Evolutionary conservation across 2,329 filamentous ascomycete genomes (phyloP).

Genomic region (Tolypocladium nubicola): DNA sequence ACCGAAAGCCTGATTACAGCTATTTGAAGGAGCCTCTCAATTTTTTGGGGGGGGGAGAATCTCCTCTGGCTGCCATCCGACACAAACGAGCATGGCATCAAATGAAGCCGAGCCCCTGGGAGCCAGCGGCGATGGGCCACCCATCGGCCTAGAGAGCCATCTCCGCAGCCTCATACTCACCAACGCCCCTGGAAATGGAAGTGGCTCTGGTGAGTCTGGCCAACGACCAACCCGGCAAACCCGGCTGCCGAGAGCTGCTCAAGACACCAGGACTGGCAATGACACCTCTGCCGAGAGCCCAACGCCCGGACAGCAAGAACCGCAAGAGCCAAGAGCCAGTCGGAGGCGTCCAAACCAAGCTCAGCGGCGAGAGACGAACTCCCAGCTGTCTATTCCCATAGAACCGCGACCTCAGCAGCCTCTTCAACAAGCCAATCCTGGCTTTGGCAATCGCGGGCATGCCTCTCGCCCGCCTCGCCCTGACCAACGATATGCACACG

Average conservation of each 20-base stretch:
- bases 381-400: slow-evolving; percentile 46
- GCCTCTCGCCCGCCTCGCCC: not conserved
- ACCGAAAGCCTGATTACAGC: not conserved
- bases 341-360: slow-evolving; percentile 51
- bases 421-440: not conserved
- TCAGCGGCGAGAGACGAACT: slow-evolving; percentile 51
- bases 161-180: slow-evolving; percentile 50
- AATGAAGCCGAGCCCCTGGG: not conserved
- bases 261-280: not conserved
- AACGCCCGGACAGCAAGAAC: not conserved
- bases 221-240: not conserved
- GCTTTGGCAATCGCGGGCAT: not conserved
- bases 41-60: not conserved
- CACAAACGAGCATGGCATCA: not conserved
- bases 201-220: not conserved
- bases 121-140: not conserved
- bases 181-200: slow-evolving; percentile 23
- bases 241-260: not conserved
- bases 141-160: slow-evolving; percentile 39
- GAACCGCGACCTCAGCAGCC: slow-evolving; percentile 30
- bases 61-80: not conserved
- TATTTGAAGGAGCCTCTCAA: not conserved
- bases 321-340: slow-evolving; percentile 16
- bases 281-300: not conserved
- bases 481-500: not conserved